phyloP scores from a whole-genome alignment of 768 basidiomycete species.

The Termitomyces sp. region DNA sequence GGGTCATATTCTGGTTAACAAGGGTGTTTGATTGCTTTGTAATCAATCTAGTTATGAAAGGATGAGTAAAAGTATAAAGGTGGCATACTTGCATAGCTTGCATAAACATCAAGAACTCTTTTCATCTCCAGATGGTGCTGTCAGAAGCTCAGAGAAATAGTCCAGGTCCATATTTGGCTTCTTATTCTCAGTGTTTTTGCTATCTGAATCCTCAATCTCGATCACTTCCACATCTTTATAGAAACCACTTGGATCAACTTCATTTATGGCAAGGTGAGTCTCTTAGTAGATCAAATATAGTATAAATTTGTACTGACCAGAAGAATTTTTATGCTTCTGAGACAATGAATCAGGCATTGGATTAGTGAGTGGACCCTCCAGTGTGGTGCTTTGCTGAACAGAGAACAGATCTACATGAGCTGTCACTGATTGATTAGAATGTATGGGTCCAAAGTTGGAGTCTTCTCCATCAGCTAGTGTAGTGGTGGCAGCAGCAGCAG shows the following conservation, averaged over 20 bases:
- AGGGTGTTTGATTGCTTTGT: background rate
- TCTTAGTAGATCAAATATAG: background rate
- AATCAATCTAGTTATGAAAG: too few species aligned
- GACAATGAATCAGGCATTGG: too few species aligned
- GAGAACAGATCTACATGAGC: too few species aligned
- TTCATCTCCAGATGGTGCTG: background rate
- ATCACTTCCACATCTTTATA: background rate
- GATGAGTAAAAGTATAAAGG: background rate
- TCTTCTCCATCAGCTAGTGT: too few species aligned
- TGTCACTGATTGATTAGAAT: too few species aligned
- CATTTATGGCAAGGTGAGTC: background rate
- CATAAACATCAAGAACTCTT: background rate
- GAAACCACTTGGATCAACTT: background rate
- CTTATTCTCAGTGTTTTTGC: background rate
- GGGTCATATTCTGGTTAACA: slow-evolving; percentile 1
- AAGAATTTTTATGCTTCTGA: too few species aligned
- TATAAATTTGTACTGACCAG: background rate
- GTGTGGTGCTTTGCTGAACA: too few species aligned
- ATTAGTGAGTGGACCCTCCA: too few species aligned
- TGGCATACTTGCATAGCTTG: background rate
- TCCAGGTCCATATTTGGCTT: background rate
- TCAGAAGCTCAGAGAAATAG: background rate
- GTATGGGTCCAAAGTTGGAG: too few species aligned
- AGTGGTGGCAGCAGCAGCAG: too few species aligned
- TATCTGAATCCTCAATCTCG: background rate